phyloP scores from a whole-genome alignment of 108 stramenopile species.

The Heterococcus sp. region DNA sequence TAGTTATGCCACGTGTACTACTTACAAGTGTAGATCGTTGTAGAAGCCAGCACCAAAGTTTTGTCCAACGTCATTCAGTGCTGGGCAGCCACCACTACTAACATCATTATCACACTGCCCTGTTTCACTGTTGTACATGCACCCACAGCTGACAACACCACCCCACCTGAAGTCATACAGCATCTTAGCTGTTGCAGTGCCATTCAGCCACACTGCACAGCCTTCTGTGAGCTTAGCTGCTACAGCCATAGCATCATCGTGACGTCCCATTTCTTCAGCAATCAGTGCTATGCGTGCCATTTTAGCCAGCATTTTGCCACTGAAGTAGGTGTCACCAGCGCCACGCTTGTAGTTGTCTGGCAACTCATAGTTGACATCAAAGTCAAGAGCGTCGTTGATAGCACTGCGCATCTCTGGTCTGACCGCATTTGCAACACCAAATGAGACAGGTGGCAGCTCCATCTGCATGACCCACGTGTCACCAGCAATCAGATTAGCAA shows the following conservation, averaged over 20 bases:
- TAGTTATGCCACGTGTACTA: background rate
- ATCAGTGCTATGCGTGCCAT: constrained; percentile 77
- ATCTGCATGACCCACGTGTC: constrained; percentile 40
- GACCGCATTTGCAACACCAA: constrained; percentile 14
- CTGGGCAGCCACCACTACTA: constrained; percentile 73
- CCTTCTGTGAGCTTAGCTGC: constrained; percentile 3
- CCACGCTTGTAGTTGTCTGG: constrained; percentile 73
- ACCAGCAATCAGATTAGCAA: constrained; percentile 49
- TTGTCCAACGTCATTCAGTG: constrained; percentile 70
- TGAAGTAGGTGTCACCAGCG: constrained; percentile 91
- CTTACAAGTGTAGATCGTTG: constrained; percentile 85
- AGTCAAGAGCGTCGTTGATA: constrained; percentile 12
- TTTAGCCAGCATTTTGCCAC: constrained; percentile 86
- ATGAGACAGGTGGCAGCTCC: constrained; percentile 7
- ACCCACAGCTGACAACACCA: constrained; percentile 83
- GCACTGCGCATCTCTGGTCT: constrained; percentile 24
- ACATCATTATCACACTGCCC: constrained; percentile 65
- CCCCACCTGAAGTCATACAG: constrained; percentile 84
- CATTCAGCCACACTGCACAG: constrained; percentile 76
- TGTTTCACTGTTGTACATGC: constrained; percentile 62
- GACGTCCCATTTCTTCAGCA: constrained; percentile 64
- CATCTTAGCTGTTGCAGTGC: constrained; percentile 65
- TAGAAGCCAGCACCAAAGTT: constrained; percentile 88
- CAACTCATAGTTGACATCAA: constrained; percentile 55
- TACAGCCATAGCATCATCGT: constrained; percentile 2